Evolutionary conservation across 257 asterid genomes (phyloP).

Genomic region (Ocimum tenuiflorum): DNA sequence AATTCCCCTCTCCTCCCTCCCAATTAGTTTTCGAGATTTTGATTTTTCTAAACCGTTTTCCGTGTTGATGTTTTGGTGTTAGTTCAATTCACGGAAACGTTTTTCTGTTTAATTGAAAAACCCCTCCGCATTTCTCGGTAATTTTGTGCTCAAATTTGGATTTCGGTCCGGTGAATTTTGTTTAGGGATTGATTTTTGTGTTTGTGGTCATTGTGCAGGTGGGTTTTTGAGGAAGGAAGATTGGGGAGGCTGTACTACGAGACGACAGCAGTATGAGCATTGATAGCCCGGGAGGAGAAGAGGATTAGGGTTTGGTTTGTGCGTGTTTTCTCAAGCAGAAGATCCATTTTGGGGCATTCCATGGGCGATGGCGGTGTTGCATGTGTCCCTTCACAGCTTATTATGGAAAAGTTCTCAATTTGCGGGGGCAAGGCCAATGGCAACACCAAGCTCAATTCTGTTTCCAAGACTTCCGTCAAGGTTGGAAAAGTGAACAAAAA

Average conservation of each 20-base stretch:
- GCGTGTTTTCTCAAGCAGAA: conserved; percentile 16
- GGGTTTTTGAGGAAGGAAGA: conserved; percentile 20
- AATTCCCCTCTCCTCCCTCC: too few relatives aligned
- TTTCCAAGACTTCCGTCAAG: conserved; percentile 39
- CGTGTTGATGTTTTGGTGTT: neutral
- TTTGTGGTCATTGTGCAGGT: conserved; percentile 10
- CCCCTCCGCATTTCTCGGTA: conserved; percentile 24
- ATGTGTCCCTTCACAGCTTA: conserved; percentile 85
- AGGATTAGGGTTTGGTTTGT: conserved; percentile 50
- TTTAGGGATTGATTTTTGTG: conserved; percentile 15
- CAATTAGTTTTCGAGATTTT: conserved; percentile 6
- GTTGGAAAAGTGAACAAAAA: conserved; percentile 40
- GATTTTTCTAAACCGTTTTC: neutral
- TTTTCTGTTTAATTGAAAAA: conserved; percentile 16
- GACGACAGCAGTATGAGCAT: conserved; percentile 64
- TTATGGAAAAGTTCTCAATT: conserved; percentile 77
- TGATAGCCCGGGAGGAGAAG: conserved; percentile 72
- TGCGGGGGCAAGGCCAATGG: conserved; percentile 64
- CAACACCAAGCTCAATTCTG: conserved; percentile 42
- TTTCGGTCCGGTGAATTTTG: conserved; percentile 28
- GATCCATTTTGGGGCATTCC: conserved; percentile 51
- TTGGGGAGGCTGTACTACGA: conserved; percentile 20
- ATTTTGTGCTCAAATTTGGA: conserved; percentile 20
- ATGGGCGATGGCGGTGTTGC: conserved; percentile 99
- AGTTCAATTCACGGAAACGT: conserved; percentile 2